A percentile compares a stretch with the other conserved stretches of the same genome.
These are phyloP conservation scores for Penicillium canescens DNA, from an alignment of 495 filamentous ascomycete species.

Conservation along the genomic window DNA sequence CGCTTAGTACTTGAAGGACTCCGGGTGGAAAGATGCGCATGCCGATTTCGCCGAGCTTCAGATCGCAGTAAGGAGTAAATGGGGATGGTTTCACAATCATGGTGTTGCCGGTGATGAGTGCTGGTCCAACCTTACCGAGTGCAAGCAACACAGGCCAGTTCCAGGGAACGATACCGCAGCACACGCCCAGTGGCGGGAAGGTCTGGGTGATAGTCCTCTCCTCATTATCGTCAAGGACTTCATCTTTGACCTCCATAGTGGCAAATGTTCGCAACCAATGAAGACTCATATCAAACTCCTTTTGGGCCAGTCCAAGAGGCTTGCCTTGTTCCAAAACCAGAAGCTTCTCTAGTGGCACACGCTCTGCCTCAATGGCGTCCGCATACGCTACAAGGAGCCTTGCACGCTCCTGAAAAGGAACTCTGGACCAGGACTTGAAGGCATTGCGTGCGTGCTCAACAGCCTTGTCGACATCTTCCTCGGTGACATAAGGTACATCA, in stretches of 20 bases:
- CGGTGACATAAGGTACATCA: no score
- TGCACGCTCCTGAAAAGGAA: conserved; percentile 52
- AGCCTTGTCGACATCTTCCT: conserved; percentile 56
- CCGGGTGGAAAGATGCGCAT: conserved; percentile 62
- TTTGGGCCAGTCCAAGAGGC: conserved; percentile 46
- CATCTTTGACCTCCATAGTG: conserved; percentile 23
- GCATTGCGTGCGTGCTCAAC: conserved; percentile 47
- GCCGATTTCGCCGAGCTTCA: conserved; percentile 66
- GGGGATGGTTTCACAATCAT: conserved; percentile 63
- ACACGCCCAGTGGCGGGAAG: conserved; percentile 61
- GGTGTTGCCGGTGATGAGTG: conserved; percentile 58
- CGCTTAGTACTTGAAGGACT: conserved; percentile 66
- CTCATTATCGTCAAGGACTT: conserved; percentile 42
- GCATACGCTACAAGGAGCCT: conserved; percentile 54
- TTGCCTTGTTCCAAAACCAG: conserved; percentile 60
- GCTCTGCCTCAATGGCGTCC: conserved; percentile 42
- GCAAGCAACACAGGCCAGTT: conserved; percentile 61
- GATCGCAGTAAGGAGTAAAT: conserved; percentile 66
- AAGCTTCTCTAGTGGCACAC: conserved; percentile 48
- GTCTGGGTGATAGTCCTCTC: no score
- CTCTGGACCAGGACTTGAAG: conserved; percentile 52
- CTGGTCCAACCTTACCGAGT: conserved; percentile 55
- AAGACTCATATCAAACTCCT: no score
- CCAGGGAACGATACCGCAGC: conserved; percentile 62
- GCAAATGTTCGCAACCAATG: conserved; percentile 20